Base-by-base conservation (phyloP, 1,139 yeast species). In the Yamadazyma kanchanaburiensis region DNA sequence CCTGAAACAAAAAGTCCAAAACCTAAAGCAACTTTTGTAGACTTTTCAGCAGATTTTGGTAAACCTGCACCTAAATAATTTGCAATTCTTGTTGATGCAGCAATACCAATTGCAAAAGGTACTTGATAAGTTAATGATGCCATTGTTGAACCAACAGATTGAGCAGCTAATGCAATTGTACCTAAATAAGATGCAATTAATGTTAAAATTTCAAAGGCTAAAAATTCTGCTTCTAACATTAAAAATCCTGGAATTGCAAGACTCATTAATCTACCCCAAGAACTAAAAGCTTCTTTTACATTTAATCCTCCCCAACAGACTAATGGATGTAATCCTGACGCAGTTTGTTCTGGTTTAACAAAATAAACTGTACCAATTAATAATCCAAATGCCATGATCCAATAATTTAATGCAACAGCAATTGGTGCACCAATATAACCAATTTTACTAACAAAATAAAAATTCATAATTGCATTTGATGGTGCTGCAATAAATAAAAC, bases 91-190 rank as follows among this genome's bases (percentile, higher is more conserved):
- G 81, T 74, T 3, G 78, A 71, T 4, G 77, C 65, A 3, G 80
- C 80, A 45, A 75, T 75, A 4, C 80, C 77, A 30, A 75, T 70
- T 6, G 79, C 80, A 48, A 74, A 75, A 19, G 81, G 80, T 16
- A 75, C 65, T 41, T 68, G 74, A 40, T 68, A 69, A 6, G 72
- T 73, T 37, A 53, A 53, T 3, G 77, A 62, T 1, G 78, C 79
- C 64, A 73, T 65, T 1, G 80, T 74, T 10, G 78, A 60, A 26
- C 77, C 73, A 24, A 74, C 70, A 2, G 78, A 70, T 47, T 75
- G 81, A 1, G 80, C 77, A 6, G 81, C 81, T 39, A 75, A 60
- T 6, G 69, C 62, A 20, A 61, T 51, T 0, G 81, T 74, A 4
- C 80, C 80, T 35, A 75, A 51, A 42, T 73, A 74, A 3, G 77